Evolutionary conservation across 192 early-diverging fungal species (phyloP), one percentile per base, ranked within the genome.

Genomic region (Entomortierella beljakovae): DNA sequence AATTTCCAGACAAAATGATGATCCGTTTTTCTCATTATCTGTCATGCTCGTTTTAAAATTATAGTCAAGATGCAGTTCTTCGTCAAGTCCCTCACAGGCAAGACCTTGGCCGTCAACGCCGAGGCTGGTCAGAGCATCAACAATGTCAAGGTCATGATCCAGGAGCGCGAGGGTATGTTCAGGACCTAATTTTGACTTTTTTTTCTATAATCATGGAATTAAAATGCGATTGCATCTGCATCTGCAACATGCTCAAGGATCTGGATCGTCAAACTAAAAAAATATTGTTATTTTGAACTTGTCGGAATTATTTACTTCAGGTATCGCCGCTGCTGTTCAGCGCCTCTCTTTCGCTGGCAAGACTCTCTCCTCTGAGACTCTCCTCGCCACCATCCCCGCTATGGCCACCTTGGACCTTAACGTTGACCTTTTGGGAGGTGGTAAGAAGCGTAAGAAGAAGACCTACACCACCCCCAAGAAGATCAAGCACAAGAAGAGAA

Each of bases 381-480:
- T 82, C 43, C 61, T 64, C 13, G 57, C 73, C 40, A 57, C 62
- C 57, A 71, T 76, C 68, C 68, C 73, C 54, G 64, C 68, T 49
- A 75, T 70, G 67, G 62, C 72, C 62, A 86, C 77, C 64, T 86
- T 55, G 80, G 82, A 64, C 83, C 87, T 75, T 71, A 82, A 69
- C 75, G 82, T 79, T 79, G 74, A 46, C 84, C 84, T 92, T 49
- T 80, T 89, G 66, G 93, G 92, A 92, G 93, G 92, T 92, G 96
- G 85, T 88, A 98, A 99, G 94, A 98, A 99, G 93, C 91, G 95
- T 72, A 99, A 98, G 94, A 99, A 99, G 95, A 99, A 99, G 97
- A 94, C 91, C 68, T 98, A 99, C 93, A 99, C 97, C 74, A 99
- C 98, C 70, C 98, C 98, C 87, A 98, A 99, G 94, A 98, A 98